A percentile compares a stretch with the other conserved stretches of the same genome.
Evolutionary conservation across 495 filamentous ascomycete genomes (phyloP).

Genomic region (Neurospora sp.): DNA sequence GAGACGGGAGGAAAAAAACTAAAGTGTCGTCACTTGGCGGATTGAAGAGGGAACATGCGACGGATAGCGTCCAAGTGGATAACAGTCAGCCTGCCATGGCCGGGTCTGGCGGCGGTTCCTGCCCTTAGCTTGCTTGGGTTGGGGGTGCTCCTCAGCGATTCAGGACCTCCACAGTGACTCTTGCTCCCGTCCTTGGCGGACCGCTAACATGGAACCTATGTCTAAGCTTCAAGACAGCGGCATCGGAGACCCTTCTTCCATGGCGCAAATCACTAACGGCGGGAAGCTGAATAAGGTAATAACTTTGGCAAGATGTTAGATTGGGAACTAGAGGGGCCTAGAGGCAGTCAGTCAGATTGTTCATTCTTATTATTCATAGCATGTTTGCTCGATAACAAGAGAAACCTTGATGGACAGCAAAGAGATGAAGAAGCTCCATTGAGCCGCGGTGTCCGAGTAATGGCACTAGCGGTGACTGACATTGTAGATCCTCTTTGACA

Average conservation of each 20-base stretch:
- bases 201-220: neutral
- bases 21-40: slow-evolving; percentile 1
- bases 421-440: neutral
- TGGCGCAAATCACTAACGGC: too few species aligned
- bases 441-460: neutral
- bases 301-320: neutral
- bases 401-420: neutral
- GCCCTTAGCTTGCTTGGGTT: neutral
- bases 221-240: neutral
- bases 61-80: neutral
- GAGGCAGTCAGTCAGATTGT: too few species aligned
- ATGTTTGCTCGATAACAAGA: neutral
- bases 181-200: neutral
- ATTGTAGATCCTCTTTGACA: neutral
- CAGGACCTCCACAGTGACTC: neutral
- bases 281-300: neutral
- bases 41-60: neutral
- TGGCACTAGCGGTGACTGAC: neutral
- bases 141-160: neutral
- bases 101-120: neutral
- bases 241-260: neutral
- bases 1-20: neutral
- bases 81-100: neutral
- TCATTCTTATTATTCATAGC: neutral
- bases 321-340: too few species aligned